Evolutionary conservation across 2,329 filamentous ascomycete species (phyloP).

Genomic region (Nannizziopsis arthrosporioides): DNA sequence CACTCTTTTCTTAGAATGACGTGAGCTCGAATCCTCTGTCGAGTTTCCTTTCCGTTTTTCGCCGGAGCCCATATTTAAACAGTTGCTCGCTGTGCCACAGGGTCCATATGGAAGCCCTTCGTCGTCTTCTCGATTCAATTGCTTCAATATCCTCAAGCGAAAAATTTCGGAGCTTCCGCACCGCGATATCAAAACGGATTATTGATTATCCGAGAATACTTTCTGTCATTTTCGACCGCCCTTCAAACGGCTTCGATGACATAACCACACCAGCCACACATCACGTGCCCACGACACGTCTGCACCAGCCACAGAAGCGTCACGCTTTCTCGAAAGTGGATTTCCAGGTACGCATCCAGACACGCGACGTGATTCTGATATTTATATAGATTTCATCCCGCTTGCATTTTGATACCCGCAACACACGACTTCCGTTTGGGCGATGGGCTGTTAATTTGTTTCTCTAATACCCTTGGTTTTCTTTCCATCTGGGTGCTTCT

Average conservation of each 20-base stretch:
- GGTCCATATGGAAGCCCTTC: not conserved
- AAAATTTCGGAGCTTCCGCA: slow-evolving; percentile 13
- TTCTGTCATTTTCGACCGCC: not conserved
- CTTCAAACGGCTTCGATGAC: not conserved
- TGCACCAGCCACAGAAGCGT: slow-evolving; percentile 7
- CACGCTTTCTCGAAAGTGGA: slow-evolving; percentile 10
- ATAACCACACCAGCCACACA: not conserved
- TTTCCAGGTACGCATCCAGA: slow-evolving; percentile 2
- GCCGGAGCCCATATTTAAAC: slow-evolving; percentile 31
- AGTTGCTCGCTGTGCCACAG: slow-evolving; percentile 2
- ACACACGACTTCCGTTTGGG: not conserved
- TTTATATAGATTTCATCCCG: not conserved
- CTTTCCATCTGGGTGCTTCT: not conserved
- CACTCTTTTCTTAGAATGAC: slow-evolving; percentile 32
- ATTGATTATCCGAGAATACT: slow-evolving; percentile 5
- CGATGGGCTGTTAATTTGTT: slow-evolving; percentile 1
- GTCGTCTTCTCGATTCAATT: not conserved
- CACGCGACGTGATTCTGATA: slow-evolving; percentile 3
- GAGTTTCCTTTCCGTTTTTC: slow-evolving; percentile 35
- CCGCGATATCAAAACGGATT: not conserved
- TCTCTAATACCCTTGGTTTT: slow-evolving; percentile 1
- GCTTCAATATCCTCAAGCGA: not conserved
- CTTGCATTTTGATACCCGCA: not conserved
- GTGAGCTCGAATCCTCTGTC: slow-evolving; percentile 26
- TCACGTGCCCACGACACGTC: slow-evolving; percentile 8